Base-by-base conservation (phyloP, 2,329 filamentous ascomycete genomes). In the Paramyrothecium roridum region DNA sequence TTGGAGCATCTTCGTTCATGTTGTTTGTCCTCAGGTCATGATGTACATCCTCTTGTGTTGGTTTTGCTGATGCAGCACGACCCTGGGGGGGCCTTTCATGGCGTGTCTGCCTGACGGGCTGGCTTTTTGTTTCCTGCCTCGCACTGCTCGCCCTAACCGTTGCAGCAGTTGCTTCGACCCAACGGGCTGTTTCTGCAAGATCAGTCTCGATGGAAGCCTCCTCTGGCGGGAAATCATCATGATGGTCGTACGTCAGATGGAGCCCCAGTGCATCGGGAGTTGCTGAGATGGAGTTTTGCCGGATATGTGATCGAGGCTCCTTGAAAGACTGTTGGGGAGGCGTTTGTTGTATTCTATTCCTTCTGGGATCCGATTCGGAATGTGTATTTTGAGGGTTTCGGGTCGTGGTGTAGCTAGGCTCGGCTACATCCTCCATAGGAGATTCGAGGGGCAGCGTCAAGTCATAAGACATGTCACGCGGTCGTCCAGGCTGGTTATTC, bases 401-500 rank as follows among this genome's bases (percentile, higher is more conserved):
- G 37, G 4, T 43, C 13, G 37, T 19, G 3, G 13, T 43, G 12
- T 19, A 19, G 37, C 37, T 43, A 17, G 37, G n/a, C 13, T 43
- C n/a, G 16, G 37, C 13, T 8, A 19, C 37, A 43, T 16, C n/a
- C 13, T 43, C 37, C 13, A 43, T 4, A 13, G 37, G 13, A 43
- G 37, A 43, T 4, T 43, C 37, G 7, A 19, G 37, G 13, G 37
- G n/a, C n/a, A 43, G 37, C 13, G 37, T 43, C 37, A 43, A 43
- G 13, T 16, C 13, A 13, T 43, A 43, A 8, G 54, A 50, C 34
- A 54, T 50, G n/a, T 53, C 48, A 13, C 50, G 55, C 11, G 51
- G 46, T 26, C 56, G 53, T 12, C 60, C 60, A 20, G 52, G 54
- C 37, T 61, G 54, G 45, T 61, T 61, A 37, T 62, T 62, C 57